phyloP scores from a whole-genome alignment of 257 asterid species.

The Jacaranda copaia region DNA sequence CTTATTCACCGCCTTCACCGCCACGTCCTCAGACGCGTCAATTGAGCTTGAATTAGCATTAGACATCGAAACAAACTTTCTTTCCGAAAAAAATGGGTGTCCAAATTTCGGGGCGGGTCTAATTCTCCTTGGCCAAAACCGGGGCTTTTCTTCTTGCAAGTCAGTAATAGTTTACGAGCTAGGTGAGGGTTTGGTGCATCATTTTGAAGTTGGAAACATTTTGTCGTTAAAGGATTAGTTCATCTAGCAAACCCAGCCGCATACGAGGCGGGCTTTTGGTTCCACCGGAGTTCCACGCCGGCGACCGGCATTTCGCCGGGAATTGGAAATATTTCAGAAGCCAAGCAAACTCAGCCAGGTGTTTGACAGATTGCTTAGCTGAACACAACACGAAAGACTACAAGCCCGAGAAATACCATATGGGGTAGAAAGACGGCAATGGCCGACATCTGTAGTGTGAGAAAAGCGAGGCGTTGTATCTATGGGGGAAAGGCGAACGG shows the following conservation, averaged over 20 bases:
- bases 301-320: slow-evolving; percentile 41
- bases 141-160: slow-evolving; percentile 29
- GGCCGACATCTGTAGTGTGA: slow-evolving; percentile 32
- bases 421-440: slow-evolving; percentile 28
- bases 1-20: slow-evolving; percentile 65
- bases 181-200: slow-evolving; percentile 38
- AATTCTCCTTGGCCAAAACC: background rate
- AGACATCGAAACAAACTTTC: slow-evolving; percentile 50
- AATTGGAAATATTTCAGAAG: background rate
- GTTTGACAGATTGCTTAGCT: slow-evolving; percentile 41
- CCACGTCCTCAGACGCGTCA: slow-evolving; percentile 59
- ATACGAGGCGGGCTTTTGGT: slow-evolving; percentile 26
- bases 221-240: slow-evolving; percentile 7
- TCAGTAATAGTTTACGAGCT: slow-evolving; percentile 38
- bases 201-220: slow-evolving; percentile 26
- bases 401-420: slow-evolving; percentile 1
- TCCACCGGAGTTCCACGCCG: slow-evolving; percentile 43
- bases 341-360: slow-evolving; percentile 16
- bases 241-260: slow-evolving; percentile 9
- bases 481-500: slow-evolving; percentile 40
- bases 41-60: slow-evolving; percentile 45
- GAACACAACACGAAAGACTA: slow-evolving; percentile 30
- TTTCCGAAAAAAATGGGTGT: slow-evolving; percentile 13
- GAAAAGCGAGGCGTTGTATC: slow-evolving; percentile 34
- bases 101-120: slow-evolving; percentile 15